Conservation (phyloP, 352 stramenopile species). For the Saprolegnia parasitica region DNA sequence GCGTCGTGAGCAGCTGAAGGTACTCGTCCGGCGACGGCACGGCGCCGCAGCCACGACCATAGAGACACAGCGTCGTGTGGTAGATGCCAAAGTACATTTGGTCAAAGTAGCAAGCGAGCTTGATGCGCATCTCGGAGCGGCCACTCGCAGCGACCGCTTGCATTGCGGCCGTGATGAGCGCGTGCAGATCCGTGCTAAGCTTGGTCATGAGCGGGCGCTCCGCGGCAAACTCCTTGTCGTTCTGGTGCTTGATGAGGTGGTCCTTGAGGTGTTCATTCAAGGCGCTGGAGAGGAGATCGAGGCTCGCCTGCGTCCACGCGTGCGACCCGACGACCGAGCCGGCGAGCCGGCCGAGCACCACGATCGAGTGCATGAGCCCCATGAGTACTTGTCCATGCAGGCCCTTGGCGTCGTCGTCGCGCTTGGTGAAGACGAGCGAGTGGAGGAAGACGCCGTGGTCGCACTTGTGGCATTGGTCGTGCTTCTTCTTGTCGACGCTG, state of each 20-base stretch:
- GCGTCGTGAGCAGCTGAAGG: conserved; percentile 49
- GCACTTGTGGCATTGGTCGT: conserved; percentile 52
- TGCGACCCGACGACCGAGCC: conserved; percentile 53
- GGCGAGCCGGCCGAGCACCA: conserved; percentile 50
- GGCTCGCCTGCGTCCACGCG: conserved; percentile 50
- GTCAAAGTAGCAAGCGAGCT: conserved; percentile 58
- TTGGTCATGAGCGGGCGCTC: conserved; percentile 55
- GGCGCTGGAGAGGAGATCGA: conserved; percentile 42
- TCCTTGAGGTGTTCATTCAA: conserved; percentile 49
- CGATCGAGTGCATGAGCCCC: conserved; percentile 49
- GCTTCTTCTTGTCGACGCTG: conserved; percentile 31
- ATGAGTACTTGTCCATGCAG: conserved; percentile 51
- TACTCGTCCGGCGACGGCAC: conserved; percentile 57
- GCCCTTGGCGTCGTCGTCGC: conserved; percentile 35
- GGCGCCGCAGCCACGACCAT: conserved; percentile 53
- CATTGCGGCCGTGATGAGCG: conserved; percentile 45
- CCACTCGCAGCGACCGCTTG: conserved; percentile 40
- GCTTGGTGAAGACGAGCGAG: conserved; percentile 35
- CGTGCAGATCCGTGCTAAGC: conserved; percentile 48
- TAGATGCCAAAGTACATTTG: conserved; percentile 82
- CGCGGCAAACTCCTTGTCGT: conserved; percentile 52
- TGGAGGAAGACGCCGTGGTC: conserved; percentile 70
- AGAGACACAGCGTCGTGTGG: conserved; percentile 65
- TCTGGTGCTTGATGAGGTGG: conserved; percentile 54
- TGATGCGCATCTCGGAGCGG: conserved; percentile 55